Evolutionary conservation across 1,139 yeast species (phyloP).

Genomic region (Zygoascus meyerae): DNA sequence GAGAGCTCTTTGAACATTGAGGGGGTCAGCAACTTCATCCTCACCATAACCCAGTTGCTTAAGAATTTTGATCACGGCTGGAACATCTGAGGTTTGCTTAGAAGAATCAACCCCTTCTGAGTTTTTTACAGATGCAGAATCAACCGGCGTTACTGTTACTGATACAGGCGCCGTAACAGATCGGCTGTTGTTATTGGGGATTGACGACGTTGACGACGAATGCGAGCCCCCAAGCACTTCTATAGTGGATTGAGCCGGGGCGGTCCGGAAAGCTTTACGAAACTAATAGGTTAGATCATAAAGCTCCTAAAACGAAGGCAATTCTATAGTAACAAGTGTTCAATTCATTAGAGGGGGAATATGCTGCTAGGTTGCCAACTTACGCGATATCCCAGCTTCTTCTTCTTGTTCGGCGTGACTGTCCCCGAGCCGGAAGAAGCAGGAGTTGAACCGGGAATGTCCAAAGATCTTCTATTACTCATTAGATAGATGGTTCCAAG

Average conservation of each 20-base stretch:
- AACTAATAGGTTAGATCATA: conserved; percentile 1
- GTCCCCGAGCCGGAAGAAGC: neutral
- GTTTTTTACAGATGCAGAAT: neutral
- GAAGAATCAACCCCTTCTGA: neutral
- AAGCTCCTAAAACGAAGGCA: too few species aligned
- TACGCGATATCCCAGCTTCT: conserved; percentile 2
- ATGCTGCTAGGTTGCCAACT: neutral
- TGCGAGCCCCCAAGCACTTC: neutral
- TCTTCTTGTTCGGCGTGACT: neutral
- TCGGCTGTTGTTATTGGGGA: neutral
- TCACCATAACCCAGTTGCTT: conserved; percentile 4
- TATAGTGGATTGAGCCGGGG: neutral
- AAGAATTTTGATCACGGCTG: neutral
- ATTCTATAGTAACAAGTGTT: neutral
- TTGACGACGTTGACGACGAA: neutral
- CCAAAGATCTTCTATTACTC: conserved; percentile 1
- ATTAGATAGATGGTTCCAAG: neutral
- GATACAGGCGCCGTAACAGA: conserved; percentile 1
- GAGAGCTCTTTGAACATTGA: conserved; percentile 23
- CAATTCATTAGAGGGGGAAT: neutral
- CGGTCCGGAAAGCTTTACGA: conserved; percentile 4
- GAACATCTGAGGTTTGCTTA: neutral
- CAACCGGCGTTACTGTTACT: neutral
- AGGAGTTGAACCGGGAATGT: neutral
- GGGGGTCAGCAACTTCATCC: conserved; percentile 9